phyloP scores from a whole-genome alignment of 2,329 filamentous ascomycete genomes.

The Mariannaea sp. region DNA sequence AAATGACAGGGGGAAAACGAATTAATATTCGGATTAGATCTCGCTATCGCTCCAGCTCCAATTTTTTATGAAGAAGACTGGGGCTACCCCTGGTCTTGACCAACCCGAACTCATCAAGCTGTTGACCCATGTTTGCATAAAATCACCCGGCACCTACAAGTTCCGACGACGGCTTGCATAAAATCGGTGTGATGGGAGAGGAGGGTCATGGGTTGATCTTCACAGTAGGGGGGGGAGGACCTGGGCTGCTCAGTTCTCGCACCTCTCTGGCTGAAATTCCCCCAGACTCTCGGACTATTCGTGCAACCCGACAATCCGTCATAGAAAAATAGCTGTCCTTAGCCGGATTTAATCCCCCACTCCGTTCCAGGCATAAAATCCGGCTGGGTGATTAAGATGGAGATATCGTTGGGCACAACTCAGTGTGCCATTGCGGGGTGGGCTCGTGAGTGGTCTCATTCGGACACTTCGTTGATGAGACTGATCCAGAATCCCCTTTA shows the following conservation, averaged over 20 bases:
- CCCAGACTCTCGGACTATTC: neutral
- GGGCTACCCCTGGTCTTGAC: neutral
- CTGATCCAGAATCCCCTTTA: slow-evolving; percentile 1
- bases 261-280: too few relatives aligned
- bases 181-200: too few relatives aligned
- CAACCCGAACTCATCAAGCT: neutral
- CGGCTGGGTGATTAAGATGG: neutral
- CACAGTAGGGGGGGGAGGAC: too few relatives aligned
- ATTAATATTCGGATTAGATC: neutral
- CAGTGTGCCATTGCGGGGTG: too few relatives aligned
- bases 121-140: slow-evolving; percentile 8
- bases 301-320: slow-evolving; percentile 3
- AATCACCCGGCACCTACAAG: neutral
- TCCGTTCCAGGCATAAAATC: neutral
- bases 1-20: neutral
- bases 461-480: neutral
- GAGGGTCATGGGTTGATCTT: too few relatives aligned
- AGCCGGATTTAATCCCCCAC: slow-evolving; percentile 1
- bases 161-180: neutral
- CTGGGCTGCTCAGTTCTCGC: too few relatives aligned
- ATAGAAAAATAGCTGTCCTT: neutral
- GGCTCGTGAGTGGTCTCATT: neutral
- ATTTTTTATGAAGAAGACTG: neutral
- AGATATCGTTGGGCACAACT: neutral
- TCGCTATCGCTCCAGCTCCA: neutral